Percentiles rank a stretch among this genome's conserved stretches.
These are phyloP conservation scores for Bipolaris sorokiniana DNA, from an alignment of 2,329 filamentous ascomycete genomes.

Conservation along the genomic window DNA sequence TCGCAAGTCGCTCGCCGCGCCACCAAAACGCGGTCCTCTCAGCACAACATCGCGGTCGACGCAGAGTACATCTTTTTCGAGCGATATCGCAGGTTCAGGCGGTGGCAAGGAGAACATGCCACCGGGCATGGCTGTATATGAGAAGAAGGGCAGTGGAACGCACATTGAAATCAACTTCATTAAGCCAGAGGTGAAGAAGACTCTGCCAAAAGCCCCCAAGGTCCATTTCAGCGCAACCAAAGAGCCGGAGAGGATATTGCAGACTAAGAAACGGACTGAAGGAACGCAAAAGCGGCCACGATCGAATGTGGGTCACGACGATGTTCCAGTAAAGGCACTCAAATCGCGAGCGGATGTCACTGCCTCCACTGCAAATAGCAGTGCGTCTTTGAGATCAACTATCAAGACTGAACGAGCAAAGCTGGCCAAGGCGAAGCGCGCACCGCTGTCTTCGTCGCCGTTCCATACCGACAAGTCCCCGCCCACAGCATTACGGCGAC, in stretches of 20 bases:
- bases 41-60: conserved; percentile 48
- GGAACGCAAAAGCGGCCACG: conserved; percentile 43
- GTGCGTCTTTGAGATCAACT: conserved; percentile 30
- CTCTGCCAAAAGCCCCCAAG: conserved; percentile 30
- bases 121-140: conserved; percentile 51
- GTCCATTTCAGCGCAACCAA: conserved; percentile 40
- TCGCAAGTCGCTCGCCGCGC: conserved; percentile 53
- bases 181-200: conserved; percentile 35
- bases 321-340: conserved; percentile 45
- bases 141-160: conserved; percentile 33
- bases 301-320: conserved; percentile 40
- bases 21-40: conserved; percentile 59
- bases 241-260: conserved; percentile 22
- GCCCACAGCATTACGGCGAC: conserved; percentile 41
- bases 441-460: conserved; percentile 43
- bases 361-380: conserved; percentile 34
- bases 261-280: conserved; percentile 33
- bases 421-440: conserved; percentile 26
- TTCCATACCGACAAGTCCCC: conserved; percentile 47
- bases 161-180: conserved; percentile 43
- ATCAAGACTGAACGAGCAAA: conserved; percentile 37
- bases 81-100: conserved; percentile 60
- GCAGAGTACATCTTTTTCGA: conserved; percentile 51
- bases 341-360: conserved; percentile 39
- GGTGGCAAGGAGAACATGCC: conserved; percentile 69